Evolutionary conservation across 2,329 filamentous ascomycete species (phyloP).

Genomic region (Sporothrix variecibatus): DNA sequence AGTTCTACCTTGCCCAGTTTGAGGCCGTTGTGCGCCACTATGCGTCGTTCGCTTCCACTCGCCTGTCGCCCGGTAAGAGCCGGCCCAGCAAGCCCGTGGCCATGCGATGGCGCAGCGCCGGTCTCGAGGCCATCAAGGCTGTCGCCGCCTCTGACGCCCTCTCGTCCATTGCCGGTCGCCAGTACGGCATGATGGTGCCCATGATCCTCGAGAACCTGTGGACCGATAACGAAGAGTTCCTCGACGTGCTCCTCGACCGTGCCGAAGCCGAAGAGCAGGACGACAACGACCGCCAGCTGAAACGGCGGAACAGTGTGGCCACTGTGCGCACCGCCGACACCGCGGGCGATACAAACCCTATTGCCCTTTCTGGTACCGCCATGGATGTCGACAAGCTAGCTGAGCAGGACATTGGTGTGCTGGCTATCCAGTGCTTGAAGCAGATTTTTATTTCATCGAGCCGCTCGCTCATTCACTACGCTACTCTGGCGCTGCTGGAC

Average conservation of each 20-base stretch:
- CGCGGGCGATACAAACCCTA: slow-evolving; percentile 62
- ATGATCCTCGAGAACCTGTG: slow-evolving; percentile 86
- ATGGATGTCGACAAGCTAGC: slow-evolving; percentile 86
- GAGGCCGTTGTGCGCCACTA: slow-evolving; percentile 79
- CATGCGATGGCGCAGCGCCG: slow-evolving; percentile 74
- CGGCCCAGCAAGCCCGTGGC: slow-evolving; percentile 69
- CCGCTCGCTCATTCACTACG: slow-evolving; percentile 75
- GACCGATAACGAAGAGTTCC: slow-evolving; percentile 68
- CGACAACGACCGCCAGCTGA: slow-evolving; percentile 63
- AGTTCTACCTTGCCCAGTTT: slow-evolving; percentile 79
- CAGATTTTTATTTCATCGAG: slow-evolving; percentile 83
- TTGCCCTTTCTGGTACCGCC: slow-evolving; percentile 76
- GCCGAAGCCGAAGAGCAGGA: slow-evolving; percentile 68
- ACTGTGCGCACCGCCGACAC: slow-evolving; percentile 74
- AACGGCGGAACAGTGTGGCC: slow-evolving; percentile 74
- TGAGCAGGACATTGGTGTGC: slow-evolving; percentile 81
- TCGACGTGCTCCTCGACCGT: slow-evolving; percentile 68
- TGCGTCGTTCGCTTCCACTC: slow-evolving; percentile 73
- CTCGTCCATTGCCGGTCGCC: slow-evolving; percentile 71
- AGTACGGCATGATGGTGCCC: slow-evolving; percentile 77
- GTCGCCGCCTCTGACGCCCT: slow-evolving; percentile 79
- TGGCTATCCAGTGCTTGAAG: slow-evolving; percentile 84
- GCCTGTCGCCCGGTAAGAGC: slow-evolving; percentile 52
- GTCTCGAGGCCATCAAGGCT: slow-evolving; percentile 76
- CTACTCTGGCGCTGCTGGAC: slow-evolving; percentile 70